These are phyloP conservation scores for Tubosaeta sp. DNA, from an alignment of 768 basidiomycete genomes.

Conservation along the genomic window DNA sequence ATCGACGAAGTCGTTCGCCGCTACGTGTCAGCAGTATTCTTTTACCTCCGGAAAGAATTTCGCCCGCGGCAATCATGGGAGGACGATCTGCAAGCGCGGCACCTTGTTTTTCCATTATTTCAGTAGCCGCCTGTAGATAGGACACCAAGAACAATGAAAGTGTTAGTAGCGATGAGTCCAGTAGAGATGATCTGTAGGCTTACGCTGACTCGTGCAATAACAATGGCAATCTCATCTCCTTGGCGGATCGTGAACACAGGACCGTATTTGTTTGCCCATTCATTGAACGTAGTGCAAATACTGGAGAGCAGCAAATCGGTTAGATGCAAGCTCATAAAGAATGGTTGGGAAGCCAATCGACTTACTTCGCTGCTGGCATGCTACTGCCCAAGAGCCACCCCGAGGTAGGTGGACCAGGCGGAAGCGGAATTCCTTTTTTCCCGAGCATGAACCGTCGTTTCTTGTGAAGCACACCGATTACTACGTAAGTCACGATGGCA, in stretches of 20 bases:
- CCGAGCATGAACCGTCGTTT: neutral
- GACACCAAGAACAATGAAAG: neutral
- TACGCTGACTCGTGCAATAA: slow-evolving; percentile 19
- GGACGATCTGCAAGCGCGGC: slow-evolving; percentile 49
- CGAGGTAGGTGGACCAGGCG: neutral
- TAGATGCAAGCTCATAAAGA: too few species aligned
- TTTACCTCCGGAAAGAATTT: slow-evolving; percentile 54
- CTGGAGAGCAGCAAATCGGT: slow-evolving; percentile 2
- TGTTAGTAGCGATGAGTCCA: neutral
- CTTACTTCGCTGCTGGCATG: neutral
- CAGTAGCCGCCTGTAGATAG: slow-evolving; percentile 42
- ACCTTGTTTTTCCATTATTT: slow-evolving; percentile 62
- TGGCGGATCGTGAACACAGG: slow-evolving; percentile 53
- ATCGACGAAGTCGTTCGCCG: slow-evolving; percentile 53
- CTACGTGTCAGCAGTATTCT: slow-evolving; percentile 44
- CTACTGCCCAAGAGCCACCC: neutral
- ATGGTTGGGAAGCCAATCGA: neutral
- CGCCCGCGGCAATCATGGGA: slow-evolving; percentile 46
- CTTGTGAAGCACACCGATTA: neutral
- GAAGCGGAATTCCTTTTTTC: neutral
- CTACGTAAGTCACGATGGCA: neutral
- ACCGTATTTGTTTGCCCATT: slow-evolving; percentile 55
- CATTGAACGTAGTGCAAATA: slow-evolving; percentile 35
- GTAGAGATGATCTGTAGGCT: neutral
- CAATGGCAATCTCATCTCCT: slow-evolving; percentile 31